Percentiles rank a stretch among this genome's conserved stretches.
phyloP scores from a whole-genome alignment of 768 basidiomycete species.

The Gymnopilus dilepis region DNA sequence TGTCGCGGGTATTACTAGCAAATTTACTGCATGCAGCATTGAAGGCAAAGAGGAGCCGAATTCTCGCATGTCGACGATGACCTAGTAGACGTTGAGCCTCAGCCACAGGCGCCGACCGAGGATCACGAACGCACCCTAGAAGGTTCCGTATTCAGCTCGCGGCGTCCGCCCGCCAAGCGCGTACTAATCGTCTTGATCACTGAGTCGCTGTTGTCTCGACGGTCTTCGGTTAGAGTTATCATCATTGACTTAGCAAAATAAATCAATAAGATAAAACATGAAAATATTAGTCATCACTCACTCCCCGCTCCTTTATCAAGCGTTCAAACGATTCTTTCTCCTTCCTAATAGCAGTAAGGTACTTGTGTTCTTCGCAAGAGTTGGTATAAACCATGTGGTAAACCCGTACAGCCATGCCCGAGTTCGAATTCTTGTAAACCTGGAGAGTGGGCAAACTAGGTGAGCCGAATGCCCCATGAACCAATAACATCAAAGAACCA shows the following conservation, averaged over 20 bases:
- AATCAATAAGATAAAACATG: background rate
- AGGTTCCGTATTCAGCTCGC: conserved; percentile 66
- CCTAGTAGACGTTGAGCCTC: conserved; percentile 46
- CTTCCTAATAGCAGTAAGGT: conserved; percentile 83
- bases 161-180: conserved; percentile 85
- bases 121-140: conserved; percentile 51
- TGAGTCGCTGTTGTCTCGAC: conserved; percentile 53
- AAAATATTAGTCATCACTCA: conserved; percentile 46
- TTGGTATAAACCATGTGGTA: conserved; percentile 96
- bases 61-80: conserved; percentile 97
- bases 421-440: conserved; percentile 87
- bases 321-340: conserved; percentile 96
- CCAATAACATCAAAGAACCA: conserved; percentile 21
- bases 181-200: conserved; percentile 83
- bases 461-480: background rate
- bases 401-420: conserved; percentile 82
- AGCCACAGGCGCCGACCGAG: background rate
- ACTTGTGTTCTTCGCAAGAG: conserved; percentile 95
- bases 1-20: conserved; percentile 88
- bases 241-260: conserved; percentile 74
- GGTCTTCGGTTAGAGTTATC: conserved; percentile 77
- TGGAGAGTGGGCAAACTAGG: conserved; percentile 35
- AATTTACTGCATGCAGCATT: conserved; percentile 79
- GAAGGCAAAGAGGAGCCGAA: conserved; percentile 93
- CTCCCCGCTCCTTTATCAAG: conserved; percentile 90